phyloP scores from a whole-genome alignment of 371 early-diverging fungal species.

The Mucor irregularis region DNA sequence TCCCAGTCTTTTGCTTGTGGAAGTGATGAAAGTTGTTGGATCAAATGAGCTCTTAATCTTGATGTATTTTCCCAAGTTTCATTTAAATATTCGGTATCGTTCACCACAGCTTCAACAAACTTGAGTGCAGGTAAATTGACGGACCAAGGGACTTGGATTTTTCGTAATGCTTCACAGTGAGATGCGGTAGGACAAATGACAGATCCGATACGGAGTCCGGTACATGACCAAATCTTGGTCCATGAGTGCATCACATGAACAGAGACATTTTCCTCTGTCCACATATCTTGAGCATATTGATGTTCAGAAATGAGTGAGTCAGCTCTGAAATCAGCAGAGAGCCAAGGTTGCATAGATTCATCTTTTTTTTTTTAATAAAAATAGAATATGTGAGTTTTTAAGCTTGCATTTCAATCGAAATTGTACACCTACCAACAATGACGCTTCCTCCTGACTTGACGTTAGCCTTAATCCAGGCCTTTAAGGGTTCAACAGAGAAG shows the following conservation, averaged over 20 bases:
- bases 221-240: conserved; percentile 92
- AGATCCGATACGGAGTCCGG: conserved; percentile 85
- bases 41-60: conserved; percentile 62
- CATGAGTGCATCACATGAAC: conserved; percentile 87
- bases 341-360: conserved; percentile 92
- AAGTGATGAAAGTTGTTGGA: conserved; percentile 50
- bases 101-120: conserved; percentile 76
- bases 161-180: conserved; percentile 69
- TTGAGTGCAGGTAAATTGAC: conserved; percentile 81
- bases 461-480: conserved; percentile 68
- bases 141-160: conserved; percentile 87
- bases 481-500: conserved; percentile 64
- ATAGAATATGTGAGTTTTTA: not conserved
- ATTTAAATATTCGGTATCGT: conserved; percentile 65
- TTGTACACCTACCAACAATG: conserved; percentile 66
- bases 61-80: conserved; percentile 78
- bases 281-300: conserved; percentile 58
- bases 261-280: conserved; percentile 60
- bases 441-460: conserved; percentile 69
- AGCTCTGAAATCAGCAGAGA: conserved; percentile 68
- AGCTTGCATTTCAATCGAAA: no score
- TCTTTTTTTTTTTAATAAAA: conserved; percentile 51
- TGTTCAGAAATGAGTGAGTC: conserved; percentile 75
- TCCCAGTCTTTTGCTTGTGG: conserved; percentile 52
- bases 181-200: conserved; percentile 77